Evolutionary conservation across 164 flowering plant genomes (phyloP).

Genomic region (Pachysandra terminalis): DNA sequence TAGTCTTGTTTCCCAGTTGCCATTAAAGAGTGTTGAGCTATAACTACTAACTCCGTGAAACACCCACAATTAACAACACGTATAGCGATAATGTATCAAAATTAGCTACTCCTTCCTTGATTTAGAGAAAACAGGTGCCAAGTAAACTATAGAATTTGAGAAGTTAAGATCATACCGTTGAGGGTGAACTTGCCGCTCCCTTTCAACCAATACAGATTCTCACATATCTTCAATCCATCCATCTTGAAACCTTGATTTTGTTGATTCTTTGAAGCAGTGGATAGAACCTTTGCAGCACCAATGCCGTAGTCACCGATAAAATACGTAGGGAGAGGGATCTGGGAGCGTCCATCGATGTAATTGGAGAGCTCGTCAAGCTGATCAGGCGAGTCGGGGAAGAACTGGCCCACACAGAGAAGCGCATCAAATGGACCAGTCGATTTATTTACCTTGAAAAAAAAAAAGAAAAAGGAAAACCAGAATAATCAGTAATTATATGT

Average conservation of each 20-base stretch:
- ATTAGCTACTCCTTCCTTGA: no score
- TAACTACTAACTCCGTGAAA: no score
- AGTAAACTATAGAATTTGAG: neutral
- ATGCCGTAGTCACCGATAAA: slow-evolving; percentile 90
- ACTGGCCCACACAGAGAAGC: slow-evolving; percentile 90
- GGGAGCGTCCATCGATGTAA: slow-evolving; percentile 55
- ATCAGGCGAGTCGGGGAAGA: slow-evolving; percentile 80
- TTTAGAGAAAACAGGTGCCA: neutral
- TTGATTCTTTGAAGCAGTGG: slow-evolving; percentile 41
- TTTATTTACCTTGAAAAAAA: slow-evolving; percentile 62
- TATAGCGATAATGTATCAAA: no score
- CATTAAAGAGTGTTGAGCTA: no score
- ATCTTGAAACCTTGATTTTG: slow-evolving; percentile 70
- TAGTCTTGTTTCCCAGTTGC: no score
- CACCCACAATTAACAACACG: no score
- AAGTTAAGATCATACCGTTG: slow-evolving; percentile 35
- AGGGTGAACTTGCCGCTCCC: slow-evolving; percentile 87
- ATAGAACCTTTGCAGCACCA: slow-evolving; percentile 57
- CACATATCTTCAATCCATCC: slow-evolving; percentile 71
- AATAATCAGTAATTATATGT: neutral
- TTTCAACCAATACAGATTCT: slow-evolving; percentile 77
- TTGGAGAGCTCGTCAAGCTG: slow-evolving; percentile 52
- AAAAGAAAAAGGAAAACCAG: neutral
- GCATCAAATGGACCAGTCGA: slow-evolving; percentile 91
- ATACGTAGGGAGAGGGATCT: slow-evolving; percentile 77